Base-by-base conservation (phyloP, 164 flowering plant species). In the Liriodendron chinense region DNA sequence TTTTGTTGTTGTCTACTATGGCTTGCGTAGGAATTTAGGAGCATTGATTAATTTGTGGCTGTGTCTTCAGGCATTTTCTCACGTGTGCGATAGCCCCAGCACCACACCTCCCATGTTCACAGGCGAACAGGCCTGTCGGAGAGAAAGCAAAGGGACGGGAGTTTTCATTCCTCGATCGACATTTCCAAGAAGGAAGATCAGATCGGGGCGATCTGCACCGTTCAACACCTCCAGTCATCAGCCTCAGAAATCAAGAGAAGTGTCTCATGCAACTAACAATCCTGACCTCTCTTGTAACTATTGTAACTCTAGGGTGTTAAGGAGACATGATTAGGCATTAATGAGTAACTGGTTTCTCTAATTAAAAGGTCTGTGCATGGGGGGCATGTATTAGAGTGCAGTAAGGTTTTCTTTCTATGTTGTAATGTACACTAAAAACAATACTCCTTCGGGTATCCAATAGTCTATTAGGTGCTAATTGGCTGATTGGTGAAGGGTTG, bases 111-210 rank as follows among this genome's bases (percentile, higher is more conserved):
- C 20, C 61, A 56, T 24, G 21, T 21, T 63, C 7, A 24, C 28
- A 7, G 78, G 84, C 34, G 86, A 91, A 67, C 93, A 86, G 62
- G 78, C 20, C 34, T 82, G 82, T 80, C 76, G 74, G 78, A 77
- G 88, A 68, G 90, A 88, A 67, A 85, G 89, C 87, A 91, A 89
- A 80, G 98, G 98, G 25, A 92, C 98, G 1, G 98, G 98, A 43
- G 98, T 94, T 25, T 94, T 94, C 78, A 94, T 94, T 67, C 98
- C 98, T 18, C 84, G 76, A 70, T 86, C 88, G 0, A 80, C 89
- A 0, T 84, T 80, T 59, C 87, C 89, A 0, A 83, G 90, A 82
- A 91, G 95, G 79, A 91, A 83, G 70, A 87, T 78, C 75, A 86
- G 84, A 69, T 87, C 90, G 18, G 84, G 85, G 75, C 88, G 83